These are phyloP conservation scores for Calycina marina DNA, from an alignment of 2,329 filamentous ascomycete genomes.

Conservation along the genomic window DNA sequence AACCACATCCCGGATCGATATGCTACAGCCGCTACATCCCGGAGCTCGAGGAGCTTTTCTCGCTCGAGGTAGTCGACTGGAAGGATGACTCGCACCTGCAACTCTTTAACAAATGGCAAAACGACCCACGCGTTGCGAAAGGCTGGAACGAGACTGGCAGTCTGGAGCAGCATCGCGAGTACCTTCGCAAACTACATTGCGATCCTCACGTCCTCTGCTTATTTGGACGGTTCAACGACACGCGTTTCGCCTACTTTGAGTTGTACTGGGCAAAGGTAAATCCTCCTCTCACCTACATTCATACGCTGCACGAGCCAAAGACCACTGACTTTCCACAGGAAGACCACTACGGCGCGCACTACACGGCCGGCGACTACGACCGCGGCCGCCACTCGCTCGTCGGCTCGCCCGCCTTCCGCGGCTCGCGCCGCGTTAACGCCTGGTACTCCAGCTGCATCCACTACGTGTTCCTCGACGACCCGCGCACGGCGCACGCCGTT, in stretches of 20 bases:
- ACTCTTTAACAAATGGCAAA: constrained; percentile 70
- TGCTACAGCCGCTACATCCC: constrained; percentile 71
- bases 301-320: too few relatives aligned
- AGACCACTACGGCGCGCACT: constrained; percentile 44
- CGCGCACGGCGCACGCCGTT: constrained; percentile 26
- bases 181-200: constrained; percentile 47
- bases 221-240: constrained; percentile 56
- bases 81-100: constrained; percentile 45
- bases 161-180: constrained; percentile 58
- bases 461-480: constrained; percentile 46
- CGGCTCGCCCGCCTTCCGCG: constrained; percentile 41
- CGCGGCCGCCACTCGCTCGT: constrained; percentile 46
- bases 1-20: constrained; percentile 54
- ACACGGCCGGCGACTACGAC: constrained; percentile 39
- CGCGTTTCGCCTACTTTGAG: constrained; percentile 64
- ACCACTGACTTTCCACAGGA: constrained; percentile 25
- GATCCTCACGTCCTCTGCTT: constrained; percentile 60
- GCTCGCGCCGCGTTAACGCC: constrained; percentile 43
- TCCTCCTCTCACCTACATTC: too few relatives aligned
- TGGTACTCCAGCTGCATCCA: constrained; percentile 50
- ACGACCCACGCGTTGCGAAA: constrained; percentile 65
- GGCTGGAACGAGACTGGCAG: constrained; percentile 73
- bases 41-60: constrained; percentile 61
- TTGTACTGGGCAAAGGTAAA: constrained; percentile 59
- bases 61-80: constrained; percentile 61